Base-by-base conservation (phyloP, 1,139 yeast species). In the Yamadazyma atlantica region DNA sequence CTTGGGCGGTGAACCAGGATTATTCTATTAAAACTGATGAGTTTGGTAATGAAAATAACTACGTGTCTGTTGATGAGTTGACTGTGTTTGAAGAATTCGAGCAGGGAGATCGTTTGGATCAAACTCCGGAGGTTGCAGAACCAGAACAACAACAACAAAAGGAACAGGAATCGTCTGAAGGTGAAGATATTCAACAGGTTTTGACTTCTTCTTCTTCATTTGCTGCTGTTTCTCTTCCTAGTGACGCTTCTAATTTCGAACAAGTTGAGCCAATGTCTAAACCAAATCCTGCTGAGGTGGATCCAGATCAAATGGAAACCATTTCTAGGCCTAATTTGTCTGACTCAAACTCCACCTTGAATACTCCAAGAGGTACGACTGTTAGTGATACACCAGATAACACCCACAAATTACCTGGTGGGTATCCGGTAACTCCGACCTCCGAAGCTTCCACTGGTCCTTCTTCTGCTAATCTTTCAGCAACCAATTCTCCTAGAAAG, bases 41-140 rank as follows among this genome's bases (percentile, higher is more conserved):
- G 32, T 53, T 54, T 34, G 76, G 76, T 3, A 66, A 61, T 36
- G 58, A 54, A 27, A 71, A 71, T 50, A 71, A 71, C 47, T 53
- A 51, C 34, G 50, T 69, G 13, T 55, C 50, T 14, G 63, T 58
- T 3, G 58, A 48, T 15, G 64, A 64, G 12, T 58, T 68, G 48
- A 31, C 18, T 6, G 18, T 39, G 22, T 43, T 38, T 34, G 50
- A 45, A 38, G 50, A 49, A 22, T 48, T 49, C 29, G 52, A 49
- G 23, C 31, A 46, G 26, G 45, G 29, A 15, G 25, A 22, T 24
- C 14, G 11, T 24, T 6, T 6, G 22, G 22, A 19, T 19, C 22
- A 19, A n/a, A n/a, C n/a, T n/a, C n/a, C n/a, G n/a, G n/a, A n/a
- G n/a, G n/a, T n/a, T n/a, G n/a, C n/a, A n/a, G n/a, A n/a, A 19